These are phyloP conservation scores for Cyathus striatus DNA, from an alignment of 768 basidiomycete genomes.

Conservation along the genomic window DNA sequence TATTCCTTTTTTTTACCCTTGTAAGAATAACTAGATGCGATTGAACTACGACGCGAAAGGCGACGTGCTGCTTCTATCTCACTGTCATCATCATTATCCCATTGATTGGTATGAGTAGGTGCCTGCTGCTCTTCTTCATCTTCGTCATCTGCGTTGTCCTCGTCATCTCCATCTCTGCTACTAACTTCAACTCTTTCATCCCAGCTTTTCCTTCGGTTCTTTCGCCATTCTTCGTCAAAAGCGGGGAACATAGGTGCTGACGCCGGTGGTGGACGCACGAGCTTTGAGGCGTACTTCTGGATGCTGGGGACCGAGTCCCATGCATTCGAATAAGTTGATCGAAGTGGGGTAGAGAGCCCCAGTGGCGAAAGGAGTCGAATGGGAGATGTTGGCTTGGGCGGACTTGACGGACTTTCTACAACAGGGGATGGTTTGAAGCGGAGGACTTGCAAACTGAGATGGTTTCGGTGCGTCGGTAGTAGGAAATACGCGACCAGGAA, in stretches of 20 bases:
- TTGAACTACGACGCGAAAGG: slow-evolving; percentile 30
- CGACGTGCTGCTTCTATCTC: slow-evolving; percentile 25
- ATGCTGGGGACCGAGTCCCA: slow-evolving; percentile 85
- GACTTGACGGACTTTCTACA: too few relatives aligned
- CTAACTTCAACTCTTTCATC: slow-evolving; percentile 58
- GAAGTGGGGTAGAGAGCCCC: slow-evolving; percentile 51
- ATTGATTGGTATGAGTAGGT: slow-evolving; percentile 17
- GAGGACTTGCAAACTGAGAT: slow-evolving; percentile 32
- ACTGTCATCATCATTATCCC: slow-evolving; percentile 31
- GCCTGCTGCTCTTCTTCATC: slow-evolving; percentile 30
- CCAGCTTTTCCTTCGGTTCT: slow-evolving; percentile 34
- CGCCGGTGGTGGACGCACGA: slow-evolving; percentile 45
- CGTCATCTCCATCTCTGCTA: slow-evolving; percentile 80
- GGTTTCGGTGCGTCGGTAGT: slow-evolving; percentile 52
- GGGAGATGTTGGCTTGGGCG: slow-evolving; percentile 18
- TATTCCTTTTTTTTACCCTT: slow-evolving; percentile 51
- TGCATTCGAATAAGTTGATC: slow-evolving; percentile 60
- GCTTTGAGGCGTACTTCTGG: slow-evolving; percentile 62
- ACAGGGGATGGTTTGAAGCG: slow-evolving; percentile 14
- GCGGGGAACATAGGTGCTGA: slow-evolving; percentile 38
- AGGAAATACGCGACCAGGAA: slow-evolving; percentile 73
- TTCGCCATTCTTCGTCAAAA: slow-evolving; percentile 38
- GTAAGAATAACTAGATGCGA: slow-evolving; percentile 25
- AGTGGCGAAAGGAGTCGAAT: slow-evolving; percentile 32
- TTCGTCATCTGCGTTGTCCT: slow-evolving; percentile 67